phyloP scores from a whole-genome alignment of 805 yeast species.

The Saturnispora saitoi region DNA sequence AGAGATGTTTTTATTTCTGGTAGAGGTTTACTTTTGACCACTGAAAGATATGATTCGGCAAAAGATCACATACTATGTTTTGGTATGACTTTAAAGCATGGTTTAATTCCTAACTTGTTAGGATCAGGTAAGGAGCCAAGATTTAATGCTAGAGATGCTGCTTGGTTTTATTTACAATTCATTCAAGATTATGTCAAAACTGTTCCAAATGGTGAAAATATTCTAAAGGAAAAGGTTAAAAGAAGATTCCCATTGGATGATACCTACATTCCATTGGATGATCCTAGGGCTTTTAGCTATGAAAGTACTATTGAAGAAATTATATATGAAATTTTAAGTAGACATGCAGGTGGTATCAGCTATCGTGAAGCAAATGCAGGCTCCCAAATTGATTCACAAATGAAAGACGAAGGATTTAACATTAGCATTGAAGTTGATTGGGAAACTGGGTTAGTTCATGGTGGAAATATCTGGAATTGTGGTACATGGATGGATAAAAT shows the following conservation, averaged over 20 bases:
- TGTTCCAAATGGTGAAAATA: constrained; percentile 60
- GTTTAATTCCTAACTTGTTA: constrained; percentile 83
- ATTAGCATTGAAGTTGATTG: constrained; percentile 77
- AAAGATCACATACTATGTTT: constrained; percentile 73
- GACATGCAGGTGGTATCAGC: constrained; percentile 83
- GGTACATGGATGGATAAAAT: constrained; percentile 99
- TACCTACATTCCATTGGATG: constrained; percentile 58
- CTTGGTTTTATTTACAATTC: constrained; percentile 88
- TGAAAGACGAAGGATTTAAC: constrained; percentile 88
- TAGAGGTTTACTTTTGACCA: constrained; percentile 69
- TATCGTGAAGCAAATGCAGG: constrained; percentile 97
- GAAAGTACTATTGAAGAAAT: constrained; percentile 66
- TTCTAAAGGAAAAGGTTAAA: constrained; percentile 62
- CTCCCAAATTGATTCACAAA: constrained; percentile 74
- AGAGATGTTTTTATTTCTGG: constrained; percentile 87
- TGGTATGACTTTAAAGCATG: constrained; percentile 89
- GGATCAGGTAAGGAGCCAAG: constrained; percentile 94
- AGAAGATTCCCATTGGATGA: constrained; percentile 84
- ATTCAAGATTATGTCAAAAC: constrained; percentile 68
- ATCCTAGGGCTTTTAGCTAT: constrained; percentile 66
- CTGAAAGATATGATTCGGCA: constrained; percentile 76
- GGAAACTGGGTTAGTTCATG: constrained; percentile 79
- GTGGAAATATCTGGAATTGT: constrained; percentile 88
- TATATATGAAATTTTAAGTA: constrained; percentile 68
- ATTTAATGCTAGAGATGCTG: constrained; percentile 94